Conservation (phyloP, 805 yeast genomes). For the Lipomyces sp. region DNA sequence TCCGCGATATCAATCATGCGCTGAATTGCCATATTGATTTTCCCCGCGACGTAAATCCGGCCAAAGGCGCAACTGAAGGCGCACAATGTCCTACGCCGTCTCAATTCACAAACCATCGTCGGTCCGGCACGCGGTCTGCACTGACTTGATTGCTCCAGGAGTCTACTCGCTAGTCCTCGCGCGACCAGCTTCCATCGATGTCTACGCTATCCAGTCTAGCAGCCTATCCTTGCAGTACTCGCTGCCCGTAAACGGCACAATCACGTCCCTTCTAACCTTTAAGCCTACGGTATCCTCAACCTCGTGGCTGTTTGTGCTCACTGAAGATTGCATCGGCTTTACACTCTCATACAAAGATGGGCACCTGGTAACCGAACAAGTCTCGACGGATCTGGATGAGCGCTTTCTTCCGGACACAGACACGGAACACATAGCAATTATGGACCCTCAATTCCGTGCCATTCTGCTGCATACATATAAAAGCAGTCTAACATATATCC, state of each 20-base stretch:
- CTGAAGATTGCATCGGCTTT: conserved; percentile 28
- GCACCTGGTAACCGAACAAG: conserved; percentile 24
- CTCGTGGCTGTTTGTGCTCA: conserved; percentile 33
- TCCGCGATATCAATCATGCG: no score
- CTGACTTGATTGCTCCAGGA: conserved; percentile 26
- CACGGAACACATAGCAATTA: conserved; percentile 27
- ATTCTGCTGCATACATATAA: conserved; percentile 24
- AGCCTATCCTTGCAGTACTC: conserved; percentile 29
- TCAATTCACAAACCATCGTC: conserved; percentile 36
- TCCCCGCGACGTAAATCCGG: neutral
- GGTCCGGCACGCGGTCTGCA: conserved; percentile 34
- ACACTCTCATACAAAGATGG: conserved; percentile 18
- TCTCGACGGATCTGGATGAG: conserved; percentile 29
- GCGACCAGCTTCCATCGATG: conserved; percentile 31
- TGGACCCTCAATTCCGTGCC: conserved; percentile 32
- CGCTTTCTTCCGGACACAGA: conserved; percentile 30
- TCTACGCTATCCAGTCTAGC: conserved; percentile 20
- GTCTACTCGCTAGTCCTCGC: conserved; percentile 30
- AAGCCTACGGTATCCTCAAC: conserved; percentile 25
- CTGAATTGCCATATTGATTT: neutral
- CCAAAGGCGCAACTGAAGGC: neutral
- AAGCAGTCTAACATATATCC: conserved; percentile 30
- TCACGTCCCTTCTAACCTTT: conserved; percentile 23
- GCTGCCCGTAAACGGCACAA: conserved; percentile 27
- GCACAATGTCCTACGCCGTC: conserved; percentile 35